A percentile compares a stretch with the other conserved stretches of the same genome.
Conservation (phyloP, 1,284 basidiomycete genomes). For the Porogramme epimiltina region DNA sequence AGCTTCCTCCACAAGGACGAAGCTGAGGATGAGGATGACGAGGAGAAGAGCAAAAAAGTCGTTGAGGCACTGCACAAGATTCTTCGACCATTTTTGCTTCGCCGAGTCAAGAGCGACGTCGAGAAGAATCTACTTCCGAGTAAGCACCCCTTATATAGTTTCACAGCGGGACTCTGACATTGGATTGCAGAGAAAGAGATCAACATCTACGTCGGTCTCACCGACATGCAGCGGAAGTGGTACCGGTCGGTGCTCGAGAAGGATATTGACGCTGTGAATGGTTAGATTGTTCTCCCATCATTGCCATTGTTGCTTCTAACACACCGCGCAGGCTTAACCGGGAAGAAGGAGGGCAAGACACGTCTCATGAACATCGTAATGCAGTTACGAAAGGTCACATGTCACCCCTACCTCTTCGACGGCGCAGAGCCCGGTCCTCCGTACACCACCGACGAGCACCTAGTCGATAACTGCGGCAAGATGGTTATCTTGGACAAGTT, state of each 20-base stretch:
- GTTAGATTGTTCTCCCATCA: conserved; percentile 38
- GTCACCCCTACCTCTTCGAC: conserved; percentile 86
- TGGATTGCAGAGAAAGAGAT: conserved; percentile 87
- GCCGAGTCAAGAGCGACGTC: conserved; percentile 96
- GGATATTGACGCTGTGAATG: conserved; percentile 98
- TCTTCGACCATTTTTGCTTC: conserved; percentile 90
- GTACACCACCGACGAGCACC: conserved; percentile 97
- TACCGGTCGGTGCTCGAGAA: conserved; percentile 96
- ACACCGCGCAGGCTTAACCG: conserved; percentile 64
- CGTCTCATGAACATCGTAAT: conserved; percentile 99
- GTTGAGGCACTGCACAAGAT: conserved; percentile 99
- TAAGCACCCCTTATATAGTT: conserved; percentile 35
- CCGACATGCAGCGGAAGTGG: conserved; percentile 99
- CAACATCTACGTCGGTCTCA: conserved; percentile 97
- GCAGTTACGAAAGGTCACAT: conserved; percentile 90
- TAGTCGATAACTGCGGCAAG: conserved; percentile 94
- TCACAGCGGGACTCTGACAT: conserved; percentile 10
- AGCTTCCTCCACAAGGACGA: conserved; percentile 84
- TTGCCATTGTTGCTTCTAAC: neutral
- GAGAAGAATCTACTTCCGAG: conserved; percentile 96
- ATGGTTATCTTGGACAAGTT: conserved; percentile 98
- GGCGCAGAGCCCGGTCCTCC: conserved; percentile 97
- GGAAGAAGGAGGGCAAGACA: conserved; percentile 99
- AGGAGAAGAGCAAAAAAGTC: conserved; percentile 88
- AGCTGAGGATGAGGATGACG: conserved; percentile 72